A percentile compares a stretch with the other conserved stretches of the same genome.
phyloP scores from a whole-genome alignment of 164 flowering plant species.

The Macadamia integrifolia region DNA sequence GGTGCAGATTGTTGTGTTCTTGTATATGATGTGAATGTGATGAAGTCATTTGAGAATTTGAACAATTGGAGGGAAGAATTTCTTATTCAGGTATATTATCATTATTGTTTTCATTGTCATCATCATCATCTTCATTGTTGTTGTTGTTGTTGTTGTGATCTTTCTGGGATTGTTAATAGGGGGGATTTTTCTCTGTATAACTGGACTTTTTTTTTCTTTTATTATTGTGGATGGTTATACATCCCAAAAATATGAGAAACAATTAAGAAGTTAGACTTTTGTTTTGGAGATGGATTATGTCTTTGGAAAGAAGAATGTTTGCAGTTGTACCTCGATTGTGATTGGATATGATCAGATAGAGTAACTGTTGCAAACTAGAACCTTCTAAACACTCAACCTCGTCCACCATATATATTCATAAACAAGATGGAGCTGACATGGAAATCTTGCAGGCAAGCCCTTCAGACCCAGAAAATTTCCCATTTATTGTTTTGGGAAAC shows the following conservation, averaged over 20 bases:
- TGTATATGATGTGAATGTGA: constrained; percentile 87
- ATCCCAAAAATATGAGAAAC: background rate
- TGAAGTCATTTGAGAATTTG: constrained; percentile 84
- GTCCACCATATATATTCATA: background rate
- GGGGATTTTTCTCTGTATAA: no score
- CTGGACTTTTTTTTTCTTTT: no score
- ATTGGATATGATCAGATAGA: background rate
- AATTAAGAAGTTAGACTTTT: background rate
- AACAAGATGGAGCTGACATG: constrained; percentile 2
- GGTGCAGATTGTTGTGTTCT: constrained; percentile 99
- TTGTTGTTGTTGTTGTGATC: background rate
- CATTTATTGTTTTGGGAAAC: constrained; percentile 90
- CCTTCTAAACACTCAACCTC: background rate
- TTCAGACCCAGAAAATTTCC: constrained; percentile 91
- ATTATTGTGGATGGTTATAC: background rate
- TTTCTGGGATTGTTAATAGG: background rate
- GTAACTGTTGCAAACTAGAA: background rate
- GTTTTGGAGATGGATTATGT: background rate
- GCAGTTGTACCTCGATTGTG: background rate
- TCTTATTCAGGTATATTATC: constrained; percentile 61
- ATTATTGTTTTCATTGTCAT: background rate
- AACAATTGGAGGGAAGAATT: constrained; percentile 95
- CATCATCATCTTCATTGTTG: no score
- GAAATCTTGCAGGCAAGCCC: constrained; percentile 77
- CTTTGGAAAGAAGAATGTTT: background rate